Conservation (phyloP, 2,329 filamentous ascomycete genomes). For the Ambrosiella xylebori region DNA sequence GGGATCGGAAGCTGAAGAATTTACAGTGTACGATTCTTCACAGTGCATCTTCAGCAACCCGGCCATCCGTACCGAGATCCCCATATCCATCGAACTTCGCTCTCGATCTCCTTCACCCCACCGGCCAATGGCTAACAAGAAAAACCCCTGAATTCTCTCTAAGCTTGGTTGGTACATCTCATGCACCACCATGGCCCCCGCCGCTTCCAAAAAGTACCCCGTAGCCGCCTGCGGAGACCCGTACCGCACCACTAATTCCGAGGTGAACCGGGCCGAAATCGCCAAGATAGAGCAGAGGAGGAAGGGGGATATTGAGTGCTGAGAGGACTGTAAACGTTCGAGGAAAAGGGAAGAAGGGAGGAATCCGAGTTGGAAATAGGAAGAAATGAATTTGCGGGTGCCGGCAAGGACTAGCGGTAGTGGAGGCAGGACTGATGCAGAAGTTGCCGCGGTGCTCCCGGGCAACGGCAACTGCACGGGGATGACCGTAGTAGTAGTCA, state of each 20-base stretch:
- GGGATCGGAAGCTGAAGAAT: conserved; percentile 13
- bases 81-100: conserved; percentile 22
- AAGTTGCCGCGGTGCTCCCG: not conserved
- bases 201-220: conserved; percentile 17
- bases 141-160: conserved; percentile 19
- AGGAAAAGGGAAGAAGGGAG: conserved; percentile 20
- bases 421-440: conserved; percentile 13
- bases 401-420: conserved; percentile 18
- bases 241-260: conserved; percentile 16
- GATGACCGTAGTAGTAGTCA: not conserved
- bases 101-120: conserved; percentile 21
- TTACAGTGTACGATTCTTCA: conserved; percentile 21
- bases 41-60: conserved; percentile 21
- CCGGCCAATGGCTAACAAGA: conserved; percentile 20
- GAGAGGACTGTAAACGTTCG: conserved; percentile 15
- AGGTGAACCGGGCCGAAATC: conserved; percentile 20
- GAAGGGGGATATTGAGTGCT: conserved; percentile 17
- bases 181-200: conserved; percentile 15
- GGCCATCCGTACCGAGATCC: conserved; percentile 22
- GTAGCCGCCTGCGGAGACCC: conserved; percentile 16
- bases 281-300: conserved; percentile 19
- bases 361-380: conserved; percentile 21
- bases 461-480: too few relatives aligned
- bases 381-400: conserved; percentile 18
- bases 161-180: conserved; percentile 19